Evolutionary conservation across 495 filamentous ascomycete genomes (phyloP).

Genomic region (Cladorrhinum samala): DNA sequence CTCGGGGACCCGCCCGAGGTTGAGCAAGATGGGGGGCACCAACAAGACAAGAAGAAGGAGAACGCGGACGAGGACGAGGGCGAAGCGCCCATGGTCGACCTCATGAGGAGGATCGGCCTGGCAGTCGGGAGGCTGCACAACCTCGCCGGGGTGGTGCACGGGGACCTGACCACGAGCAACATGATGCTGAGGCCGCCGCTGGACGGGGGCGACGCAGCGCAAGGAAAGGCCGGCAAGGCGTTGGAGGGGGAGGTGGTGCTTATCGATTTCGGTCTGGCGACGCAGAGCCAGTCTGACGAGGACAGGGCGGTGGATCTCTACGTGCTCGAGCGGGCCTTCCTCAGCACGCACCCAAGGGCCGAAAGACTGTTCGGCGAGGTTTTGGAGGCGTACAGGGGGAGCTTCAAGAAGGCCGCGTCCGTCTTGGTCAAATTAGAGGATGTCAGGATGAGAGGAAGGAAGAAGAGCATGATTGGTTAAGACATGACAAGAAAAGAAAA

Average conservation of each 20-base stretch:
- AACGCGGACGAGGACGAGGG: constrained; percentile 18
- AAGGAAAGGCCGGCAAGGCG: constrained; percentile 22
- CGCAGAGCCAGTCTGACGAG: constrained; percentile 76
- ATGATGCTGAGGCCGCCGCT: constrained; percentile 64
- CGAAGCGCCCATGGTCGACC: constrained; percentile 32
- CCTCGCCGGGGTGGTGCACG: constrained; percentile 81
- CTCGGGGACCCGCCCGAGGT: constrained; percentile 45
- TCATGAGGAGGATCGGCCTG: constrained; percentile 68
- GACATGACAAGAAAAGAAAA: constrained; percentile 5
- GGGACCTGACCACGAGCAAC: constrained; percentile 96
- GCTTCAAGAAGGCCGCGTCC: constrained; percentile 45
- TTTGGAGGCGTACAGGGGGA: constrained; percentile 48
- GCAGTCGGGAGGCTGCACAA: constrained; percentile 76
- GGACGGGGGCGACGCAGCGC: constrained; percentile 7
- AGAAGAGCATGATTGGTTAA: constrained; percentile 93
- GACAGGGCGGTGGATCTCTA: constrained; percentile 96
- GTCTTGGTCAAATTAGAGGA: constrained; percentile 74
- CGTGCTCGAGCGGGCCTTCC: constrained; percentile 94
- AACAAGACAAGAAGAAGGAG: constrained; percentile 35
- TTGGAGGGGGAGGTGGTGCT: constrained; percentile 71
- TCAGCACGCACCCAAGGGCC: constrained; percentile 83
- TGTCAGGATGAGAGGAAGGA: constrained; percentile 91
- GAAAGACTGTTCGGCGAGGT: constrained; percentile 64
- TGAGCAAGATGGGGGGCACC: no score
- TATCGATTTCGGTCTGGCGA: constrained; percentile 93